Base-by-base conservation (phyloP, 306 rosid species). In the Pterocarpus macrocarpus region DNA sequence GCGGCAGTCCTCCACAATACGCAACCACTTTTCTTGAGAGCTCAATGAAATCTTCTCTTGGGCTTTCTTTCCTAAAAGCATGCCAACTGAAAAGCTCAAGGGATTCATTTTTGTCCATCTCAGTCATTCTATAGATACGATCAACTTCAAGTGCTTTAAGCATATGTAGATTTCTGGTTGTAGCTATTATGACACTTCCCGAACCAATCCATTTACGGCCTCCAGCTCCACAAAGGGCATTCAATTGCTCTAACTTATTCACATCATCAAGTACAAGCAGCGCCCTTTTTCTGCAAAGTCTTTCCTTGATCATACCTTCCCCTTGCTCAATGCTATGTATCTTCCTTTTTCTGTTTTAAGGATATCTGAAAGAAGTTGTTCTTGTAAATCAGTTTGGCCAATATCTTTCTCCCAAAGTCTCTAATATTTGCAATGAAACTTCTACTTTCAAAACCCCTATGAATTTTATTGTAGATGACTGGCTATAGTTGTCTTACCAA, bases 1-100 rank as follows among this genome's bases (percentile, higher is more conserved):
- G 12, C 3, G 90, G 92, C 1, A 89, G 4, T 9, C 90, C 90
- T 5, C 82, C 69, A 56, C 78, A 80, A 7, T 82, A 84, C 49
- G 61, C 1, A 33, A 73, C 53, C 0, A 73, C 82, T 0, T 11
- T 3, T 57, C 35, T 76, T 1, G 88, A 67, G 3, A 84, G 77
- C 1, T 43, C 36, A 17, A 0, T 1, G 52, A 69, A 86, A 9
- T 22, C 78, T 44, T 80, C 52, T 0, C 0, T 9, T 2, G 84
- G 84, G 1, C 22, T 49, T 2, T 11, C 14, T 11, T 35, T 35
- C 2, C 53, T 13, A 35, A 85, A 88, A 2, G 90, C 73, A 47
- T 89, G 80, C 88, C 84, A 32, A 55, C 80, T 30, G 2, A 73
- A 73, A 64, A 81, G 69, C n/a, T 52, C 75, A 50, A 71, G 73